Evolutionary conservation across 139 green algal genomes (phyloP).

Genomic region (Gonium pectorale): DNA sequence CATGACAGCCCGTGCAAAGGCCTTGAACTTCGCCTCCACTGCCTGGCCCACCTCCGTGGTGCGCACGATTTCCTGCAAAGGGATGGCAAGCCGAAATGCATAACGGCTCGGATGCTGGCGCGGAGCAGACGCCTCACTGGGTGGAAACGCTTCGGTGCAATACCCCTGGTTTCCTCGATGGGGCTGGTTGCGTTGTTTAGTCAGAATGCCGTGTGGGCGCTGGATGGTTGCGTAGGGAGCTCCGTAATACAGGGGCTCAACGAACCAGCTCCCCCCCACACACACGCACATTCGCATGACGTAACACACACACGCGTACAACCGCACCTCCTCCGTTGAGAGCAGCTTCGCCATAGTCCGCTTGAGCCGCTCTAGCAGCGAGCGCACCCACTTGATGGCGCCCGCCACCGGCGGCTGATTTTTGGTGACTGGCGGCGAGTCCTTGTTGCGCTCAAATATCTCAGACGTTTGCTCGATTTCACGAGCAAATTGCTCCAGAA

Average conservation of each 20-base stretch:
- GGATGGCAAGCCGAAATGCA: no score
- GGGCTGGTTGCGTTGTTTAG: no score
- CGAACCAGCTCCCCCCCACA: no score
- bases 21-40: conserved; percentile 68
- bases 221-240: no score
- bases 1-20: conserved; percentile 82
- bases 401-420: conserved; percentile 91
- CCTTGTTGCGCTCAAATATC: conserved; percentile 76
- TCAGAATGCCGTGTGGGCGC: no score
- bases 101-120: no score
- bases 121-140: no score
- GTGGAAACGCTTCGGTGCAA: no score
- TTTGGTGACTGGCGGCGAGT: conserved; percentile 76
- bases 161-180: no score
- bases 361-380: conserved; percentile 84
- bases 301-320: no score
- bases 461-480: conserved; percentile 81
- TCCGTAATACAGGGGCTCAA: no score
- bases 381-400: conserved; percentile 88
- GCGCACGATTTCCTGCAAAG: conserved; percentile 44
- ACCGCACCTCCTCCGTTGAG: conserved; percentile 65
- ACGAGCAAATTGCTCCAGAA: conserved; percentile 88
- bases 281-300: no score
- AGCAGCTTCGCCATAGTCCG: conserved; percentile 86
- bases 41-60: conserved; percentile 56